A percentile compares a stretch with the other conserved stretches of the same genome.
Evolutionary conservation across 495 filamentous ascomycete species (phyloP).

Genomic region (Lentithecium fluviatile): DNA sequence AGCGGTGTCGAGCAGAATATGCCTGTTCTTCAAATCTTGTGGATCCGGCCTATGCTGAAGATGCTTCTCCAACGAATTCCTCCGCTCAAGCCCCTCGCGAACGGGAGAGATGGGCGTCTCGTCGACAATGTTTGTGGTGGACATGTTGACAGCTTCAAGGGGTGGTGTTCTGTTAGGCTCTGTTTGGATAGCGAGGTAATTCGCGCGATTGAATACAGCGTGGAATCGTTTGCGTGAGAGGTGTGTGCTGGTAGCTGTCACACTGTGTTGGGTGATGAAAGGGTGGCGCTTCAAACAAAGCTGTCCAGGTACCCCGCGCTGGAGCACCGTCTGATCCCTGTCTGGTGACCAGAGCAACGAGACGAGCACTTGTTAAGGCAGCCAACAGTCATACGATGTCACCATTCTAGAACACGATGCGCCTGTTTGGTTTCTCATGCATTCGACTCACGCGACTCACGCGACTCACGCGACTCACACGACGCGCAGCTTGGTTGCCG

Average conservation of each 20-base stretch:
- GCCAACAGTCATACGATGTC: too few relatives aligned
- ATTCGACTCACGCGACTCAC: too few relatives aligned
- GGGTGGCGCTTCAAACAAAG: neutral
- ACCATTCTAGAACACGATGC: neutral
- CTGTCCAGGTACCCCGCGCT: too few relatives aligned
- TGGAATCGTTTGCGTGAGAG: too few relatives aligned
- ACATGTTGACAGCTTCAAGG: slow-evolving; percentile 5
- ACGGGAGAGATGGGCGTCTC: slow-evolving; percentile 65
- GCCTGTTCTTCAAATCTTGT: slow-evolving; percentile 73
- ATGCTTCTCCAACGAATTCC: slow-evolving; percentile 86
- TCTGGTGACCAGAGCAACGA: too few relatives aligned
- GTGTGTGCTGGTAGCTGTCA: too few relatives aligned
- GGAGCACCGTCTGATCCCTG: too few relatives aligned
- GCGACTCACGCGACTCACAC: too few relatives aligned
- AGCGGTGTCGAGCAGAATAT: slow-evolving; percentile 71
- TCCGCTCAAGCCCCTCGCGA: slow-evolving; percentile 55
- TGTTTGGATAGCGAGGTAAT: neutral
- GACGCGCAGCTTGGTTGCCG: too few relatives aligned
- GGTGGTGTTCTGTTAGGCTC: neutral
- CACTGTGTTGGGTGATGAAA: neutral
- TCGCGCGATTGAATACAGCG: too few relatives aligned
- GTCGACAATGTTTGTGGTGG: slow-evolving; percentile 45
- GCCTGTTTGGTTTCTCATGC: neutral
- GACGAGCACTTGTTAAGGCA: too few relatives aligned
- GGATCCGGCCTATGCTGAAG: slow-evolving; percentile 74